Percentiles rank a stretch among this genome's conserved stretches.
phyloP scores from a whole-genome alignment of 1,284 basidiomycete species.

The Cutaneotrichosporon dermatis region DNA sequence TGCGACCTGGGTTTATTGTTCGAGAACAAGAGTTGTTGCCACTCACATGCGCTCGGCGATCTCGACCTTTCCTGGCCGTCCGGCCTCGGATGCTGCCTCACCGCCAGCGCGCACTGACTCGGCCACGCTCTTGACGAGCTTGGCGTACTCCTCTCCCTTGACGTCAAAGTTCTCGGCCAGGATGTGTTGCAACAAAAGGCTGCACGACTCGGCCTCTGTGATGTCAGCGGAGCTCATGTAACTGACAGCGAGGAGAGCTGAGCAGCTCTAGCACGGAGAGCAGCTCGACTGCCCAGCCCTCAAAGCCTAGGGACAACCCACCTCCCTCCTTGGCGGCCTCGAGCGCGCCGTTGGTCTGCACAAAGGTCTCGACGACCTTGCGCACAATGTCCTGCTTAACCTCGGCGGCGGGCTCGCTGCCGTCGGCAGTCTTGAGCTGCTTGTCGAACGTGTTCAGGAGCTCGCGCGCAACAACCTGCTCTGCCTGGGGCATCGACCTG shows the following conservation, averaged over 20 bases:
- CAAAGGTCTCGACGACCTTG: slow-evolving; percentile 34
- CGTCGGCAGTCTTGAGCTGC: slow-evolving; percentile 57
- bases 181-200: slow-evolving; percentile 43
- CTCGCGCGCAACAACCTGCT: slow-evolving; percentile 60
- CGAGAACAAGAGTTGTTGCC: neutral
- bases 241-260: too few relatives aligned
- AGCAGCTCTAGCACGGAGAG: neutral
- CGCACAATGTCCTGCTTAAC: slow-evolving; percentile 41
- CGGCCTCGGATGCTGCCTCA: slow-evolving; percentile 31
- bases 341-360: slow-evolving; percentile 41
- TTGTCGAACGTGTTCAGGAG: slow-evolving; percentile 63
- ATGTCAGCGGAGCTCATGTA: neutral
- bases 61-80: slow-evolving; percentile 35
- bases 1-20: neutral
- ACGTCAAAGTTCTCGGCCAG: slow-evolving; percentile 34
- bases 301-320: slow-evolving; percentile 9
- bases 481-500: slow-evolving; percentile 59
- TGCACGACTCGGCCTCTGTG: slow-evolving; percentile 43
- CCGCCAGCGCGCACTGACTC: slow-evolving; percentile 41
- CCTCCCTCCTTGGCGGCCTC: slow-evolving; percentile 43
- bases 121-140: slow-evolving; percentile 31
- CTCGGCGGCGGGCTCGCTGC: slow-evolving; percentile 48
- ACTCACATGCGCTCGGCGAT: slow-evolving; percentile 45
- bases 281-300: too few relatives aligned
- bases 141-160: slow-evolving; percentile 28